Conservation (phyloP, 345 rosid genomes). For the Salix brachista region DNA sequence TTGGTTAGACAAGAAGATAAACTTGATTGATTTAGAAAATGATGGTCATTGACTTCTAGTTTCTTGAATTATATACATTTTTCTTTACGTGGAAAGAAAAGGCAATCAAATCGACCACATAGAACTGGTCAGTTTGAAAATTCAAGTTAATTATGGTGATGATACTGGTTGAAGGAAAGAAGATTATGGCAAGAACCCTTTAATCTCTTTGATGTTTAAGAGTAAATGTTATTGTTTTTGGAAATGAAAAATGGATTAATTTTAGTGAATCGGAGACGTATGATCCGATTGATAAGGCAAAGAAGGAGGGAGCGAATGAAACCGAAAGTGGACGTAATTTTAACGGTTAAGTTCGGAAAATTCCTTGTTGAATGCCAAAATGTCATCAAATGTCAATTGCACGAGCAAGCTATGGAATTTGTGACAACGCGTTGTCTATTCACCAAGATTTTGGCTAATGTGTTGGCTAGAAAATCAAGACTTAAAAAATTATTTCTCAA, state of each 20-base stretch:
- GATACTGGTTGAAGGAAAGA: neutral
- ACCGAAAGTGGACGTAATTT: conserved; percentile 12
- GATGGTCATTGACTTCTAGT: neutral
- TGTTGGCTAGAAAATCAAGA: too few relatives aligned
- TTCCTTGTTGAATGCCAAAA: neutral
- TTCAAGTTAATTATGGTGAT: neutral
- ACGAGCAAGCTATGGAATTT: too few relatives aligned
- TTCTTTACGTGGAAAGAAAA: too few relatives aligned
- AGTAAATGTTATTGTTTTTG: neutral
- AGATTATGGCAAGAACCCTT: neutral
- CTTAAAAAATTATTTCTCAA: too few relatives aligned
- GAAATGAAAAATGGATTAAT: neutral
- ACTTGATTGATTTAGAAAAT: neutral
- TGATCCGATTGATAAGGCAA: conserved; percentile 49
- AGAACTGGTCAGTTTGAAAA: neutral
- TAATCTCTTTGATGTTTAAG: neutral
- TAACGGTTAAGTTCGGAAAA: conserved; percentile 38
- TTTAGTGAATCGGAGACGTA: conserved; percentile 2
- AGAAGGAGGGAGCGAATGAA: conserved; percentile 19
- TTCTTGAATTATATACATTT: too few relatives aligned
- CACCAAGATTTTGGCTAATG: too few relatives aligned
- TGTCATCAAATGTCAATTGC: too few relatives aligned
- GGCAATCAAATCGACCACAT: neutral
- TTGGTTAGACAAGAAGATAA: neutral
- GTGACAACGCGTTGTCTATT: too few relatives aligned